These are phyloP conservation scores for Gossypium thurberi DNA, from an alignment of 345 rosid species.

Conservation along the genomic window DNA sequence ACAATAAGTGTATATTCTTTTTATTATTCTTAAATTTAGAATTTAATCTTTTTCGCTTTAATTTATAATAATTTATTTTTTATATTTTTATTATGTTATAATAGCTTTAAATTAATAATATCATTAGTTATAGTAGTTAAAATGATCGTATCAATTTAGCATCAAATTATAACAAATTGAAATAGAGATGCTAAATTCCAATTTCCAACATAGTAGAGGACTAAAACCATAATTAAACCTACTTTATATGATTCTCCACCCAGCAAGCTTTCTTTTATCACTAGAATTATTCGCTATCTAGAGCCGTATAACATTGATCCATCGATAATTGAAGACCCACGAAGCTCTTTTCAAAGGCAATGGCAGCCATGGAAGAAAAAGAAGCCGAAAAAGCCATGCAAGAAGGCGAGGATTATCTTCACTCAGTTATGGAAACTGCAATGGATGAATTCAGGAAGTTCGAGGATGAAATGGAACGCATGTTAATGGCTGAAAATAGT, in stretches of 20 bases:
- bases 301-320: conserved; percentile 43
- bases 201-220: too few relatives aligned
- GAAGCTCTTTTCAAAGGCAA: conserved; percentile 67
- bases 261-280: background rate
- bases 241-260: conserved; percentile 4
- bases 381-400: conserved; percentile 41
- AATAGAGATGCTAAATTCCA: too few relatives aligned
- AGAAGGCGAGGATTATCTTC: conserved; percentile 53
- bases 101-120: too few relatives aligned
- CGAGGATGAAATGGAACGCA: conserved; percentile 65
- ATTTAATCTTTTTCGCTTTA: too few relatives aligned
- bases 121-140: too few relatives aligned
- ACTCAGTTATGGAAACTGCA: conserved; percentile 64
- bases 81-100: too few relatives aligned
- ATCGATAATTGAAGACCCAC: conserved; percentile 58
- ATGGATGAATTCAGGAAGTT: conserved; percentile 64
- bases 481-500: conserved; percentile 34
- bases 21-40: too few relatives aligned
- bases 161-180: too few relatives aligned
- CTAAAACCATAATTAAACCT: background rate
- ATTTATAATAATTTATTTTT: too few relatives aligned
- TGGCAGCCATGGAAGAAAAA: conserved; percentile 56
- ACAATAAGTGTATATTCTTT: too few relatives aligned
- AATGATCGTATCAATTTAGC: too few relatives aligned
- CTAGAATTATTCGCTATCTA: background rate